Conservation (phyloP, 768 basidiomycete species). For the Serendipita sp. region DNA sequence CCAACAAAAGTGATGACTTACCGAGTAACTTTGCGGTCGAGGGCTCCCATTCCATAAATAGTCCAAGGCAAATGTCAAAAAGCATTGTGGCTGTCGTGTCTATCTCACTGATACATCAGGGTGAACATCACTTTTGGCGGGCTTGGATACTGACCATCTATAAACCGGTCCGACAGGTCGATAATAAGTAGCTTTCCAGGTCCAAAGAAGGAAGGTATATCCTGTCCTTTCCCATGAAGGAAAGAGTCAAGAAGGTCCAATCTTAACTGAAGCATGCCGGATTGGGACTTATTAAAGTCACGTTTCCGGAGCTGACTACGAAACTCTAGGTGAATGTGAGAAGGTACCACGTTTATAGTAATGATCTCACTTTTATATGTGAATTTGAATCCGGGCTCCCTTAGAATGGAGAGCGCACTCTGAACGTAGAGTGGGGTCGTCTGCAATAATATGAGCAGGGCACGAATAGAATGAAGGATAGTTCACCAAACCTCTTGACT, state of each 20-base stretch:
- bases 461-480: background rate
- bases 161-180: slow-evolving; percentile 5
- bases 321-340: slow-evolving; percentile 2
- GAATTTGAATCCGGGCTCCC: slow-evolving; percentile 43
- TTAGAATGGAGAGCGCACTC: slow-evolving; percentile 30
- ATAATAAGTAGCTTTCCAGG: slow-evolving; percentile 5
- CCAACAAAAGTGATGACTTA: background rate
- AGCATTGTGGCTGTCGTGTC: background rate
- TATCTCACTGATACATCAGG: background rate
- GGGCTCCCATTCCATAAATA: background rate
- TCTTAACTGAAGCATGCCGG: slow-evolving; percentile 42
- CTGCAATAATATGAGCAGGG: background rate
- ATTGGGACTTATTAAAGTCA: slow-evolving; percentile 41
- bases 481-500: slow-evolving; percentile 4
- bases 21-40: slow-evolving; percentile 2
- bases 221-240: slow-evolving; percentile 20
- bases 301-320: slow-evolving; percentile 29
- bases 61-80: slow-evolving; percentile 18
- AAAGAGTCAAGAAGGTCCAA: slow-evolving; percentile 46
- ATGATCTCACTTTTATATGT: background rate
- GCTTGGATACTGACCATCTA: background rate
- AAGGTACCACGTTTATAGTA: slow-evolving; percentile 20
- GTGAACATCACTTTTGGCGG: background rate
- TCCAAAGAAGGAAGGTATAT: slow-evolving; percentile 3
- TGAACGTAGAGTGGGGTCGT: slow-evolving; percentile 7